Evolutionary conservation across 208 protist species (phyloP).

Genomic region (Leishmania braziliensis): DNA sequence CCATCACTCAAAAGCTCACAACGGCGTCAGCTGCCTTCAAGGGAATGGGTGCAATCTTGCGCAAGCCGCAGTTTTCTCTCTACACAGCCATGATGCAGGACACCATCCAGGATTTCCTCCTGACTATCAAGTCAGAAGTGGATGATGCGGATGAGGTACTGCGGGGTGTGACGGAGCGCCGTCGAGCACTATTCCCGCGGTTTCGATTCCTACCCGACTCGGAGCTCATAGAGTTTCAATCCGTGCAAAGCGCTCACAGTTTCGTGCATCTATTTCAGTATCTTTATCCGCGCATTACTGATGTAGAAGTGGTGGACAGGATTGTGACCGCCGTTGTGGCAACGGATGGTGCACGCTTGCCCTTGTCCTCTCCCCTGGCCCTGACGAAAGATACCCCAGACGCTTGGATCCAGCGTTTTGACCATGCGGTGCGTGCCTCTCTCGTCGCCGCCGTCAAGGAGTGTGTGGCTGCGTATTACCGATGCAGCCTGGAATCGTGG

Average conservation of each 20-base stretch:
- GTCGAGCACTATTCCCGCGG: constrained; percentile 88
- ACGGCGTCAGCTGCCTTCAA: constrained; percentile 30
- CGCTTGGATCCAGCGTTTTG: constrained; percentile 75
- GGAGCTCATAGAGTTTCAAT: constrained; percentile 84
- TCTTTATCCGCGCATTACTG: constrained; percentile 65
- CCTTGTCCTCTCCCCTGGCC: constrained; percentile 32
- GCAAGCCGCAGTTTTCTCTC: constrained; percentile 86
- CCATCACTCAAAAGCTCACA: constrained; percentile 13
- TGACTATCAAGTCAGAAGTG: constrained; percentile 81
- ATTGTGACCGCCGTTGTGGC: constrained; percentile 48
- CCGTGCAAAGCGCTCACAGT: constrained; percentile 40
- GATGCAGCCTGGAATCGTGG: constrained; percentile 45
- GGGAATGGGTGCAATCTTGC: constrained; percentile 43
- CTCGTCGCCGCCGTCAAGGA: constrained; percentile 51
- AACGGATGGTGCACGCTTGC: constrained; percentile 55
- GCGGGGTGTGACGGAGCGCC: constrained; percentile 90
- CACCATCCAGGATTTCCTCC: constrained; percentile 90
- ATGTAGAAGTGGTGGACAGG: constrained; percentile 44
- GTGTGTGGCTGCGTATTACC: constrained; percentile 41
- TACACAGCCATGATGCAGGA: constrained; percentile 93
- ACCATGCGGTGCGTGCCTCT: constrained; percentile 50
- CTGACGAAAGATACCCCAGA: constrained; percentile 55
- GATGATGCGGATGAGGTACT: constrained; percentile 91
- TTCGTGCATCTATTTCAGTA: constrained; percentile 58
- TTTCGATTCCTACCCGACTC: constrained; percentile 94